phyloP scores from a whole-genome alignment of 805 yeast genomes.

The Starmerella davenportii region DNA sequence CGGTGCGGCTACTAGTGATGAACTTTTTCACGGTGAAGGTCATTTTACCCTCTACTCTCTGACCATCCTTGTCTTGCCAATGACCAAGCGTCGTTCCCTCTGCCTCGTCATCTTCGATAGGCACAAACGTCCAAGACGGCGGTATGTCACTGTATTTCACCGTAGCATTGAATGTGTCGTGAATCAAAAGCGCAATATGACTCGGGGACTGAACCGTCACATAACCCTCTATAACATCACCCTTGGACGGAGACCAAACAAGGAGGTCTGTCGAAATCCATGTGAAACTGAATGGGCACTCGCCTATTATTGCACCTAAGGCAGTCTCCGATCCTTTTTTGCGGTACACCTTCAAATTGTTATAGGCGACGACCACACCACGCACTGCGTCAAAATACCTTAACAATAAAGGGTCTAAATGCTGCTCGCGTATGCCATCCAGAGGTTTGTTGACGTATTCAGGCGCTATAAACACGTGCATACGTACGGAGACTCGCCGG shows the following conservation, averaged over 20 bases:
- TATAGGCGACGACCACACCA: slow-evolving; percentile 75
- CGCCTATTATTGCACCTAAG: slow-evolving; percentile 52
- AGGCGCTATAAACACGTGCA: slow-evolving; percentile 84
- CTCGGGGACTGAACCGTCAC: slow-evolving; percentile 85
- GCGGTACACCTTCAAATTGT: slow-evolving; percentile 37
- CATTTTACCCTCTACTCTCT: slow-evolving; percentile 65
- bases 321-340: slow-evolving; percentile 28
- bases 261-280: slow-evolving; percentile 75
- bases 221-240: slow-evolving; percentile 73
- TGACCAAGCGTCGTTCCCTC: slow-evolving; percentile 49
- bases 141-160: slow-evolving; percentile 77
- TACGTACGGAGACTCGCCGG: slow-evolving; percentile 36
- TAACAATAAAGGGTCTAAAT: slow-evolving; percentile 79
- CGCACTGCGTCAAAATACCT: slow-evolving; percentile 49
- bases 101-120: slow-evolving; percentile 36
- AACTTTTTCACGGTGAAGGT: slow-evolving; percentile 51
- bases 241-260: slow-evolving; percentile 81
- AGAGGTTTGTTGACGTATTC: slow-evolving; percentile 47
- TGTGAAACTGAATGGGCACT: slow-evolving; percentile 71
- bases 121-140: slow-evolving; percentile 66
- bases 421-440: slow-evolving; percentile 71
- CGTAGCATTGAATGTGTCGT: slow-evolving; percentile 89
- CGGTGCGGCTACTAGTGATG: slow-evolving; percentile 52
- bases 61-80: slow-evolving; percentile 67
- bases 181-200: slow-evolving; percentile 77